Conservation (phyloP, 768 basidiomycete genomes). For the Trametes sanguinea region DNA sequence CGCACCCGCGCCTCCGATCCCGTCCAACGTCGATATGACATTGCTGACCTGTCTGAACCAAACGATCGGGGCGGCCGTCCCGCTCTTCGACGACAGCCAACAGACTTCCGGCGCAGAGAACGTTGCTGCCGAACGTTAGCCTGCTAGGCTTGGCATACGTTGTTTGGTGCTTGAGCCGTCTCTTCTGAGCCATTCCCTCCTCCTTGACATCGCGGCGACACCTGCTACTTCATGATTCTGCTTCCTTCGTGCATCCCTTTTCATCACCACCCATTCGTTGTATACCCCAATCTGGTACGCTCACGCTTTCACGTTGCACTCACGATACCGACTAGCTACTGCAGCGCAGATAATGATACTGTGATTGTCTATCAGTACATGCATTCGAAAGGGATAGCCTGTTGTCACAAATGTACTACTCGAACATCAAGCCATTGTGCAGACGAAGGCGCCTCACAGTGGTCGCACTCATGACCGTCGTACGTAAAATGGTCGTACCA, state of each 20-base stretch:
- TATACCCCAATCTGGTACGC: no score
- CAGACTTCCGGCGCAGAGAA: not conserved
- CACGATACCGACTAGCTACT: no score
- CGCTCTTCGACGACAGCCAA: constrained; percentile 42
- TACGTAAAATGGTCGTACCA: no score
- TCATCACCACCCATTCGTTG: no score
- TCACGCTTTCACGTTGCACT: no score
- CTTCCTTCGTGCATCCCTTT: not conserved
- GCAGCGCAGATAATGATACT: no score
- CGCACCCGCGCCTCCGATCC: constrained; percentile 50
- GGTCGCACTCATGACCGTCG: no score
- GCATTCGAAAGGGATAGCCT: no score
- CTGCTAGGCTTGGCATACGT: constrained; percentile 12
- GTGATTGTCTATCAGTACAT: no score
- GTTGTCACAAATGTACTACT: no score
- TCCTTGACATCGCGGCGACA: not conserved
- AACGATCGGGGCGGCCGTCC: constrained; percentile 61
- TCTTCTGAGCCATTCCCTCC: not conserved
- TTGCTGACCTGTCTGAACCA: constrained; percentile 60
- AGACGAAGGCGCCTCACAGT: no score
- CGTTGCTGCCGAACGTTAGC: constrained; percentile 1
- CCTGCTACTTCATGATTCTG: not conserved
- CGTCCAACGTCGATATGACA: constrained; percentile 48
- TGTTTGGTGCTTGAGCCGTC: constrained; percentile 8
- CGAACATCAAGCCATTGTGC: no score